Evolutionary conservation across 352 stramenopile genomes (phyloP).

Genomic region (Pythium dissotocum): DNA sequence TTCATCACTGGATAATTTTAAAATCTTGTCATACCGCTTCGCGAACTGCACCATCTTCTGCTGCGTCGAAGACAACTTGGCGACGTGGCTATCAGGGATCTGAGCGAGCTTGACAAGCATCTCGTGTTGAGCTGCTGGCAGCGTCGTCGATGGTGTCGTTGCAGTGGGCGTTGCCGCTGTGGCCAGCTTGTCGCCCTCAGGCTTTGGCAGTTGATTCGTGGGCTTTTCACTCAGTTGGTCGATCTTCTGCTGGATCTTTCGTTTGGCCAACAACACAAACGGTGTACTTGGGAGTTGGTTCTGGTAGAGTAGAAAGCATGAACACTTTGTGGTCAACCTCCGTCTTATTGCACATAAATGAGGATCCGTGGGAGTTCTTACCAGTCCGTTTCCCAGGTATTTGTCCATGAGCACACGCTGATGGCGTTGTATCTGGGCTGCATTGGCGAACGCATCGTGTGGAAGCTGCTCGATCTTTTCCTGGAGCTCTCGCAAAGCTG

Average conservation of each 20-base stretch:
- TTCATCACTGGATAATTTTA: conserved; percentile 35
- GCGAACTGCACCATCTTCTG: conserved; percentile 56
- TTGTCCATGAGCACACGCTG: conserved; percentile 38
- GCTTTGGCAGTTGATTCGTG: not conserved
- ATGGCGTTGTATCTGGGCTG: not conserved
- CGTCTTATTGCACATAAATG: not conserved
- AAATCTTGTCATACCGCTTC: conserved; percentile 49
- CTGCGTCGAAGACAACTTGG: conserved; percentile 38
- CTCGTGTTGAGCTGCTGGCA: conserved; percentile 38
- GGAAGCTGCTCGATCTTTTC: conserved; percentile 47
- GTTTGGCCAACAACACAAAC: conserved; percentile 48
- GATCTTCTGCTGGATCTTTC: conserved; percentile 51
- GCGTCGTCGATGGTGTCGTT: too few species aligned
- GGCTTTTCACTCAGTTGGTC: conserved; percentile 29
- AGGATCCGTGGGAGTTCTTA: conserved; percentile 9
- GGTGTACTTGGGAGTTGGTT: conserved; percentile 44
- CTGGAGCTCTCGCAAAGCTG: conserved; percentile 41
- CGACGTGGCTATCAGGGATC: conserved; percentile 38
- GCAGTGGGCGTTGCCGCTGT: too few species aligned
- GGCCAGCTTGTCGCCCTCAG: not conserved
- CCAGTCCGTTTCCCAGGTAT: conserved; percentile 39
- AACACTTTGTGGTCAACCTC: not conserved
- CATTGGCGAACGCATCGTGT: not conserved
- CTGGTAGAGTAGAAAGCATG: conserved; percentile 28
- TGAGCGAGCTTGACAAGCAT: conserved; percentile 42